These are phyloP conservation scores for Brassica nigra DNA, from an alignment of 345 rosid species.

Conservation along the genomic window DNA sequence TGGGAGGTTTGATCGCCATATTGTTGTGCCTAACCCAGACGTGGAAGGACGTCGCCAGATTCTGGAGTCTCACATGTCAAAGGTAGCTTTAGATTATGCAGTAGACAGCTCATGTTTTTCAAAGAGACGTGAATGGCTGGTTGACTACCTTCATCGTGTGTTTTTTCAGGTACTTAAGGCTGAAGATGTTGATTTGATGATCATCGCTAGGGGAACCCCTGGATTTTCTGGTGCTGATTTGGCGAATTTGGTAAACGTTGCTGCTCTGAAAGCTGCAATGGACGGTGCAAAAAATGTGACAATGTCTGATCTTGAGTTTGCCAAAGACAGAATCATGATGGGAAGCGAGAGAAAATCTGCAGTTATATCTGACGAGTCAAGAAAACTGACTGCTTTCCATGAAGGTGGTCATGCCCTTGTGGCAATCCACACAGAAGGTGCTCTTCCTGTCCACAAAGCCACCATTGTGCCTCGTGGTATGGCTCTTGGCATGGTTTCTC, in stretches of 20 bases:
- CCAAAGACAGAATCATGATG: conserved; percentile 95
- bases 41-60: conserved; percentile 98
- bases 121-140: neutral
- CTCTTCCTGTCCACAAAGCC: conserved; percentile 94
- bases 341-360: conserved; percentile 98
- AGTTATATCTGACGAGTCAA: conserved; percentile 78
- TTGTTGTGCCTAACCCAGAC: conserved; percentile 94
- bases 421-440: conserved; percentile 86
- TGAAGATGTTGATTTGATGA: conserved; percentile 90
- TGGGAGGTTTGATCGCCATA: conserved; percentile 91
- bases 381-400: conserved; percentile 82
- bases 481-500: conserved; percentile 95
- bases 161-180: conserved; percentile 72
- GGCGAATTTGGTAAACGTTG: conserved; percentile 82
- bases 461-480: conserved; percentile 95
- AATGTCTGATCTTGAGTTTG: conserved; percentile 88
- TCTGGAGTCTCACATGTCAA: conserved; percentile 92
- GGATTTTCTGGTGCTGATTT: conserved; percentile 98
- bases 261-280: conserved; percentile 98
- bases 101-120: neutral
- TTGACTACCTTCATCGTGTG: conserved; percentile 4
- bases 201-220: conserved; percentile 94
- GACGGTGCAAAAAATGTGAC: conserved; percentile 90
- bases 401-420: conserved; percentile 99
- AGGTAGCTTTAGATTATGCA: conserved; percentile 57